Conservation (phyloP, 768 basidiomycete species). For the Tricholoma furcatifolium region DNA sequence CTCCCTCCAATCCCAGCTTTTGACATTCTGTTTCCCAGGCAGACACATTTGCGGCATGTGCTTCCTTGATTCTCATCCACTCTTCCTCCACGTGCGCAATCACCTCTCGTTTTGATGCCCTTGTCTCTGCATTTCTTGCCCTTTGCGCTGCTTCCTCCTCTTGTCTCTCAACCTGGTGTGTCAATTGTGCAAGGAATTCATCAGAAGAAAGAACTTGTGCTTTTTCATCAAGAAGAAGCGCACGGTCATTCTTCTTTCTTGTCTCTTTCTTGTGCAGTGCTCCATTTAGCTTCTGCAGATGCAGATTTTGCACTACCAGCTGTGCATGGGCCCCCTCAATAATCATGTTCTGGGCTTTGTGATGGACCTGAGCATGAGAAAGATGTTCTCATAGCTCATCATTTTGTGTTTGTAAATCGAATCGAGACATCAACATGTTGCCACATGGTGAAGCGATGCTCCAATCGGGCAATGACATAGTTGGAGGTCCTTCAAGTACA, state of each 20-base stretch:
- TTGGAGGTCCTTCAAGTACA: neutral
- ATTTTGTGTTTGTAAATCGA: neutral
- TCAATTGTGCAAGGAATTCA: neutral
- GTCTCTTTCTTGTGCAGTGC: neutral
- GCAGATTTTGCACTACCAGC: neutral
- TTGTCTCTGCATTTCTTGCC: neutral
- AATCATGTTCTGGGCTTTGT: neutral
- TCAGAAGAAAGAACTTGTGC: neutral
- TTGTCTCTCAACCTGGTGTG: neutral
- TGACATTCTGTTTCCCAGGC: conserved; percentile 17
- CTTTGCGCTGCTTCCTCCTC: neutral
- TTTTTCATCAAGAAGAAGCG: neutral
- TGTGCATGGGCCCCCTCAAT: neutral
- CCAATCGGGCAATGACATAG: neutral
- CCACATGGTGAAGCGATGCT: neutral
- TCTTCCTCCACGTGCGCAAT: conserved; percentile 9
- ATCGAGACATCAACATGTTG: neutral
- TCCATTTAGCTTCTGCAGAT: neutral
- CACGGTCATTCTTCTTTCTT: neutral
- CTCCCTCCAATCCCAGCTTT: conserved; percentile 5
- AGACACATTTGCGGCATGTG: conserved; percentile 9
- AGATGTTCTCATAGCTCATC: neutral
- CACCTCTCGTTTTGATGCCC: conserved; percentile 2
- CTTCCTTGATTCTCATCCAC: conserved; percentile 15
- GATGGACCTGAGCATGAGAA: neutral